Evolutionary conservation across 2,329 filamentous ascomycete genomes (phyloP).

Genomic region (Xylaria sp.): DNA sequence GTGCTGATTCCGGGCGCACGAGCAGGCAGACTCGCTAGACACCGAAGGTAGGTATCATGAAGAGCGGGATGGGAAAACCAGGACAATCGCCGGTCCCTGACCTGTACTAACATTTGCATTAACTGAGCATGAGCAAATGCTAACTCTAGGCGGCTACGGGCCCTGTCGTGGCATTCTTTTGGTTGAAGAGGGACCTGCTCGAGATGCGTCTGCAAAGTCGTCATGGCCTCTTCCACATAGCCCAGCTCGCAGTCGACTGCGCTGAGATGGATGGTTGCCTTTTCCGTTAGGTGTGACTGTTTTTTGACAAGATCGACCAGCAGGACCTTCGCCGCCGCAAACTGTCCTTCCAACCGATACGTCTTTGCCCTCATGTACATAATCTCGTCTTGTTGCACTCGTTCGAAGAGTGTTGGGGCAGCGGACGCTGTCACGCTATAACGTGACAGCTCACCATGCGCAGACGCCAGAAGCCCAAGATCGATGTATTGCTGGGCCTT

Average conservation of each 20-base stretch:
- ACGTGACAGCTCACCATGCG: slow-evolving; percentile 1
- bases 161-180: neutral
- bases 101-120: neutral
- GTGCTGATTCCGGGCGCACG: neutral
- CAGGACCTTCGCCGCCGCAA: neutral
- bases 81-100: slow-evolving; percentile 10
- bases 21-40: neutral
- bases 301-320: slow-evolving; percentile 3
- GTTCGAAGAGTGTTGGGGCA: neutral
- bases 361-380: slow-evolving; percentile 6
- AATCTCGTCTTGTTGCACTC: slow-evolving; percentile 9
- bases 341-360: slow-evolving; percentile 11
- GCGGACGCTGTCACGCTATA: neutral
- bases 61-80: slow-evolving; percentile 9
- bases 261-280: slow-evolving; percentile 5
- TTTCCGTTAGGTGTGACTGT: neutral
- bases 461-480: slow-evolving; percentile 5
- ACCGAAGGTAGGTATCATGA: neutral
- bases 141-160: slow-evolving; percentile 2
- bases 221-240: neutral
- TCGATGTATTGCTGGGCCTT: slow-evolving; percentile 8
- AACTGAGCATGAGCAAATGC: slow-evolving; percentile 8
- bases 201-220: neutral
- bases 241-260: slow-evolving; percentile 16
- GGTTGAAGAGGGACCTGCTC: neutral